Evolutionary conservation across 1,139 yeast species (phyloP).

Genomic region (Tardiomyces blankii): DNA sequence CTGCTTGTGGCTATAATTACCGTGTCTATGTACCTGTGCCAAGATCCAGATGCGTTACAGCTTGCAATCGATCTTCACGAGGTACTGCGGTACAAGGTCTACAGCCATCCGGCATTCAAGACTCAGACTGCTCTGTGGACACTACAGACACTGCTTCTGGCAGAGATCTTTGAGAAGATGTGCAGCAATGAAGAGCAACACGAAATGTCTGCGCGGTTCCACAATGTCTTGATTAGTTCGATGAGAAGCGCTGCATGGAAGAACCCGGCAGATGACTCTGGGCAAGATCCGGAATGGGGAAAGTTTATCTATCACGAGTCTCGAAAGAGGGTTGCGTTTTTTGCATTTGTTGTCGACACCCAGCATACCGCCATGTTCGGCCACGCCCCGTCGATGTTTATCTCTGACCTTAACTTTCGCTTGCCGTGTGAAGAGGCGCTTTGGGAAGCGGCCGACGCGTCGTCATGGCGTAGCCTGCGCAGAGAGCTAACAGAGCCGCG

Average conservation of each 20-base stretch:
- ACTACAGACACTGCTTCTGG: constrained; percentile 46
- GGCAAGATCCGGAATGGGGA: constrained; percentile 13
- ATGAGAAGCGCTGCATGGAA: constrained; percentile 9
- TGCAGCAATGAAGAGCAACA: constrained; percentile 40
- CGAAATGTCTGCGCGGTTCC: constrained; percentile 18
- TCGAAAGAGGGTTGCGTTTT: constrained; percentile 15
- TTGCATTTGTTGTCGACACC: constrained; percentile 18
- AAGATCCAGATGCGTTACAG: constrained; percentile 19
- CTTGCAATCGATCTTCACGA: constrained; percentile 39
- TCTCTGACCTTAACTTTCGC: constrained; percentile 15
- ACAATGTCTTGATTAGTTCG: constrained; percentile 16
- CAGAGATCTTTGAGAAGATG: constrained; percentile 57
- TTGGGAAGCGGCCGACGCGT: constrained; percentile 17
- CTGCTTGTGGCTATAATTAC: constrained; percentile 42
- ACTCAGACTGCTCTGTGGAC: constrained; percentile 54
- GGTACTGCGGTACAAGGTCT: constrained; percentile 47
- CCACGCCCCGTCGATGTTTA: constrained; percentile 18
- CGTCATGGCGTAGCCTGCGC: constrained; percentile 9
- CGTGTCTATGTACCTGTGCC: constrained; percentile 35
- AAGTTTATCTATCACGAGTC: constrained; percentile 15
- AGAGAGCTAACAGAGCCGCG: constrained; percentile 10
- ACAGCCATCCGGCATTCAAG: constrained; percentile 44
- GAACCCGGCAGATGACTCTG: background rate
- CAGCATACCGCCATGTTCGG: constrained; percentile 17
- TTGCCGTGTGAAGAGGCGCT: constrained; percentile 17